Percentiles rank a stretch among this genome's conserved stretches.
Conservation (phyloP, 2,329 filamentous ascomycete genomes). For the Calonectria pteridis region DNA sequence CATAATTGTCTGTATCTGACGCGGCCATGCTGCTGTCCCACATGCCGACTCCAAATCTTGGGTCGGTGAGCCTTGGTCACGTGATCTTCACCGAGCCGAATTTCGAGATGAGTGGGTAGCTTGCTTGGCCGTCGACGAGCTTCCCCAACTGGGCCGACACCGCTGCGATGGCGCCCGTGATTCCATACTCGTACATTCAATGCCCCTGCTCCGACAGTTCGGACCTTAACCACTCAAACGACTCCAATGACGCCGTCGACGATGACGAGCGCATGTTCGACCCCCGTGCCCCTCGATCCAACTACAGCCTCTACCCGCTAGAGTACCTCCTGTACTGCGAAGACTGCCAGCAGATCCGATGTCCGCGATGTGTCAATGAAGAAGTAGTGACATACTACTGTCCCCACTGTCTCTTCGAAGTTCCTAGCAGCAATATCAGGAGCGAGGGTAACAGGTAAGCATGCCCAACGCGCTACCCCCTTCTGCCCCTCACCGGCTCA, state of each 20-base stretch:
- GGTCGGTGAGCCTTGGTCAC: neutral
- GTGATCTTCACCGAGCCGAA: constrained; percentile 1
- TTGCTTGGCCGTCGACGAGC: constrained; percentile 30
- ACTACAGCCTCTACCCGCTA: constrained; percentile 92
- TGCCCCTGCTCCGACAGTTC: constrained; percentile 72
- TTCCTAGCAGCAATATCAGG: constrained; percentile 91
- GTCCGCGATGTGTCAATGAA: constrained; percentile 89
- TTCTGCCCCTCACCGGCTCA: constrained; percentile 33
- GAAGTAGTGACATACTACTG: constrained; percentile 97
- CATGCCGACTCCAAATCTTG: neutral
- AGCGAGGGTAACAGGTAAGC: constrained; percentile 90
- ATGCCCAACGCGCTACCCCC: neutral
- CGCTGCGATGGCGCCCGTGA: constrained; percentile 62
- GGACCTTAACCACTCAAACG: constrained; percentile 48
- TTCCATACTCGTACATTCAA: constrained; percentile 75
- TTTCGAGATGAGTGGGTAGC: constrained; percentile 34
- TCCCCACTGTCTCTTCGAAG: constrained; percentile 94
- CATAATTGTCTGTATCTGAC: neutral
- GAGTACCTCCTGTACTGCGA: constrained; percentile 97
- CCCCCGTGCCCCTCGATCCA: constrained; percentile 84
- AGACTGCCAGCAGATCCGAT: constrained; percentile 96
- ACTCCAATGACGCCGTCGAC: constrained; percentile 60
- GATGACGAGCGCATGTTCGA: constrained; percentile 87
- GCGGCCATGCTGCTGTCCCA: neutral
- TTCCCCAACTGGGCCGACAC: constrained; percentile 29